phyloP scores from a whole-genome alignment of 2,329 filamentous ascomycete genomes.

The Teratosphaeria viscida region DNA sequence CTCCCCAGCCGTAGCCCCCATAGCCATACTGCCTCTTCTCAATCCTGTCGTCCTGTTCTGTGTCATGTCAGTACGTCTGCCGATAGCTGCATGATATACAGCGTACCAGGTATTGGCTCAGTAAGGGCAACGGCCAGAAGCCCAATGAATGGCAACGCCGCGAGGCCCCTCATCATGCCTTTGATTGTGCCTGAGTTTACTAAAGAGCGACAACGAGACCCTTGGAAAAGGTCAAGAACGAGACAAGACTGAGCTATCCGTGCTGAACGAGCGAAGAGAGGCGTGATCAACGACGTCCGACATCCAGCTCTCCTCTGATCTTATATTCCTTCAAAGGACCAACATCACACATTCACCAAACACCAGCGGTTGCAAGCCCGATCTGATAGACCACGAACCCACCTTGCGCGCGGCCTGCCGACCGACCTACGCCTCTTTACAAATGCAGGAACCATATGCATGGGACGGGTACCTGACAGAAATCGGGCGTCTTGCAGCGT shows the following conservation, averaged over 20 bases:
- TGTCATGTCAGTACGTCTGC: conserved; percentile 1
- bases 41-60: conserved; percentile 3
- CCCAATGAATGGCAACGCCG: conserved; percentile 4
- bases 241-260: conserved; percentile 1
- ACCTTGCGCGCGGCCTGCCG: background rate
- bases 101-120: conserved; percentile 8
- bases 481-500: background rate
- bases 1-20: background rate
- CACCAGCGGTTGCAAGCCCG: background rate
- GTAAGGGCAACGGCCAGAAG: conserved; percentile 5
- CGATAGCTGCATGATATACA: no score
- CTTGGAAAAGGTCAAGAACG: background rate
- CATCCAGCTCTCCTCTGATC: background rate
- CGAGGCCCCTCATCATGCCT: conserved; percentile 6
- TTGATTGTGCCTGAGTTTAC: background rate
- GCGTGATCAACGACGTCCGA: background rate
- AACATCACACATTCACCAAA: background rate
- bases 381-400: background rate
- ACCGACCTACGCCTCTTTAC: background rate
- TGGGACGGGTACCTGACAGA: background rate
- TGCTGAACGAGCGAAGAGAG: conserved; percentile 7
- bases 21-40: conserved; percentile 6
- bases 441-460: background rate
- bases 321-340: background rate
- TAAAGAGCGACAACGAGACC: conserved; percentile 1